Conservation (phyloP, 352 stramenopile genomes). For the Globisporangium polare region DNA sequence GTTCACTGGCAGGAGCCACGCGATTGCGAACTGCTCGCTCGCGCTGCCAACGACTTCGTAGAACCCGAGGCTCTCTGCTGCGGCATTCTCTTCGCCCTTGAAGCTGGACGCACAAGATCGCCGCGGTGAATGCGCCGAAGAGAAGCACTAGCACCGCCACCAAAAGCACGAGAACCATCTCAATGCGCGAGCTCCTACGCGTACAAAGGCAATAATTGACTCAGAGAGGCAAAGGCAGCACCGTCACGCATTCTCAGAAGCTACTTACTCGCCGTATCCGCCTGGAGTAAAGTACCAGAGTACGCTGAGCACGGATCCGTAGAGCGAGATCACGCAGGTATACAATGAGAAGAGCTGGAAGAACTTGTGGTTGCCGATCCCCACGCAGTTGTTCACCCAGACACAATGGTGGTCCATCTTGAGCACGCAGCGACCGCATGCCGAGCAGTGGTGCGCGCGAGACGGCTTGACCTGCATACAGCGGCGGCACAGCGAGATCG, state of each 20-base stretch:
- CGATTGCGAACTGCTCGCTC: slow-evolving; percentile 45
- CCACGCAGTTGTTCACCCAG: slow-evolving; percentile 99
- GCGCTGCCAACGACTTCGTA: slow-evolving; percentile 75
- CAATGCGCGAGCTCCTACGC: neutral
- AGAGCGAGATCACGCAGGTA: slow-evolving; percentile 92
- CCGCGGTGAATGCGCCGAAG: slow-evolving; percentile 98
- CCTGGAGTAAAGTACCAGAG: slow-evolving; percentile 37
- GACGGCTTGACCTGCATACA: slow-evolving; percentile 96
- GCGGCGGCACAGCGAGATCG: slow-evolving; percentile 76
- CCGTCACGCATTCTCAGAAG: neutral
- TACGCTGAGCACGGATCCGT: slow-evolving; percentile 91
- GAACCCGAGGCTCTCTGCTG: slow-evolving; percentile 57
- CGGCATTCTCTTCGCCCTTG: slow-evolving; percentile 75
- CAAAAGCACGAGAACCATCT: slow-evolving; percentile 30
- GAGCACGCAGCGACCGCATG: slow-evolving; percentile 94
- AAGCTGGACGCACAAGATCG: slow-evolving; percentile 98
- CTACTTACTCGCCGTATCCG: neutral
- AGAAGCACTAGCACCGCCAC: slow-evolving; percentile 87
- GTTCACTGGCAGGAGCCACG: slow-evolving; percentile 77
- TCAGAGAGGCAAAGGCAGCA: neutral
- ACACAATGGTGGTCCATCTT: slow-evolving; percentile 99
- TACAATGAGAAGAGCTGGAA: slow-evolving; percentile 88
- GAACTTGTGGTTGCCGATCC: slow-evolving; percentile 98
- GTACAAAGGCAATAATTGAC: neutral
- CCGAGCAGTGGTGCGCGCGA: slow-evolving; percentile 95